These are phyloP conservation scores for Pyrenophora tritici-repentis DNA, from an alignment of 2,329 filamentous ascomycete species.

Conservation along the genomic window DNA sequence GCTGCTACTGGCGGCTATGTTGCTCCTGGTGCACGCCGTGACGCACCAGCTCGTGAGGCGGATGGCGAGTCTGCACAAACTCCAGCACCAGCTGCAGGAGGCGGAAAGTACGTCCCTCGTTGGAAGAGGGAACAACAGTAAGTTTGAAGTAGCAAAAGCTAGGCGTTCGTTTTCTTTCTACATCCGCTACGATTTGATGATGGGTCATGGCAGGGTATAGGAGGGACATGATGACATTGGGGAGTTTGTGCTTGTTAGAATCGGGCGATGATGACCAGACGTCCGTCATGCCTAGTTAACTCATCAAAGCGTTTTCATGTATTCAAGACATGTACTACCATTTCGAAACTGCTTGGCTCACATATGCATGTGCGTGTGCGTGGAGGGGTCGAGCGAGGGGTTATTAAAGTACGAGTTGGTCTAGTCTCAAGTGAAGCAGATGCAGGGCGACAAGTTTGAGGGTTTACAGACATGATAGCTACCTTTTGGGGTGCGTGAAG, in stretches of 20 bases:
- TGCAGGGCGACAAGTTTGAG: not conserved
- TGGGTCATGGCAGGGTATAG: conserved; percentile 9
- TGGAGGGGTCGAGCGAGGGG: not conserved
- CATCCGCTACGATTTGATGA: conserved; percentile 12
- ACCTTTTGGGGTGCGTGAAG: not conserved
- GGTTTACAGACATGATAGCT: not conserved
- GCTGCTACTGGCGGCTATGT: conserved; percentile 39
- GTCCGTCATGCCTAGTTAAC: conserved; percentile 10
- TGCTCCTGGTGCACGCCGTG: conserved; percentile 33
- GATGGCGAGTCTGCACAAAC: conserved; percentile 35
- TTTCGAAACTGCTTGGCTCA: too few relatives aligned
- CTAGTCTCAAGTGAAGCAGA: not conserved
- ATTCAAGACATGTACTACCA: too few relatives aligned
- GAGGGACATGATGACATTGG: conserved; percentile 13
- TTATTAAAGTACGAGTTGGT: not conserved
- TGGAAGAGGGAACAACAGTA: conserved; percentile 35
- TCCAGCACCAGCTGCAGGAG: conserved; percentile 25
- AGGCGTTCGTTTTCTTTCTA: conserved; percentile 12
- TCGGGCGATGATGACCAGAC: conserved; percentile 13
- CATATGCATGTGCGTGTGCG: too few relatives aligned
- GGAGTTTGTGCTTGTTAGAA: conserved; percentile 15
- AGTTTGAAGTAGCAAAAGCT: conserved; percentile 1
- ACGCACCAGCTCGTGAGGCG: conserved; percentile 28
- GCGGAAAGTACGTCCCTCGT: conserved; percentile 50
- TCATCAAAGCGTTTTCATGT: conserved; percentile 8